A percentile compares a stretch with the other conserved stretches of the same genome.
phyloP scores from a whole-genome alignment of 306 rosid species.

The Leucaena leucocephala region DNA sequence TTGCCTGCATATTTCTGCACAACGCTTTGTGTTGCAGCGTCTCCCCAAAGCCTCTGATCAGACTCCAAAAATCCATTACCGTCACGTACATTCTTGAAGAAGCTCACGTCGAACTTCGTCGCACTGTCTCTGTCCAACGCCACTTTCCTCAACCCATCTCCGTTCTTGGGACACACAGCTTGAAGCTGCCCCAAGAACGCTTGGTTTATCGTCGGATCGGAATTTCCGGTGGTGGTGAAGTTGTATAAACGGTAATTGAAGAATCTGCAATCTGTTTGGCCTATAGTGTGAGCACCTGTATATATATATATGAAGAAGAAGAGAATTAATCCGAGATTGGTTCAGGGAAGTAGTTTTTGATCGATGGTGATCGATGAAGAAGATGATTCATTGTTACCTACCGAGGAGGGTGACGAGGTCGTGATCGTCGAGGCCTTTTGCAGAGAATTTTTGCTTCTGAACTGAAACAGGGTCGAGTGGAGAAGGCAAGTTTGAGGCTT shows the following conservation, averaged over 20 bases:
- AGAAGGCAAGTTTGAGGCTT: conserved; percentile 71
- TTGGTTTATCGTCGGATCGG: conserved; percentile 62
- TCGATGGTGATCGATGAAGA: no score
- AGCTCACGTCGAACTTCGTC: conserved; percentile 53
- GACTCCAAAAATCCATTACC: conserved; percentile 71
- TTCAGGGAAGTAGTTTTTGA: no score
- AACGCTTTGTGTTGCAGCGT: conserved; percentile 40
- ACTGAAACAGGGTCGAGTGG: conserved; percentile 68
- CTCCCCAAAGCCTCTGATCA: conserved; percentile 75
- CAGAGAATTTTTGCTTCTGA: conserved; percentile 63
- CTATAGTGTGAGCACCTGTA: conserved; percentile 61
- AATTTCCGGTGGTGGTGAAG: conserved; percentile 55
- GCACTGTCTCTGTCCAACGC: conserved; percentile 57
- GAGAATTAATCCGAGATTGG: conserved; percentile 29
- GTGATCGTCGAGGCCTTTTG: conserved; percentile 70
- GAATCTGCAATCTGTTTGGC: conserved; percentile 58
- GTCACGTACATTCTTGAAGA: conserved; percentile 63
- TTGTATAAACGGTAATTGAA: conserved; percentile 53
- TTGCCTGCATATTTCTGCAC: conserved; percentile 63
- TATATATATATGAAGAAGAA: neutral
- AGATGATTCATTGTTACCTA: conserved; percentile 21
- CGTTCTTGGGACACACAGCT: conserved; percentile 46
- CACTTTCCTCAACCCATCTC: conserved; percentile 54
- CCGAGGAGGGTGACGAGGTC: conserved; percentile 79
- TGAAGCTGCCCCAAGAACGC: conserved; percentile 46